These are phyloP conservation scores for Neopestalotiopsis sp. DNA, from an alignment of 2,329 filamentous ascomycete species.

Conservation along the genomic window DNA sequence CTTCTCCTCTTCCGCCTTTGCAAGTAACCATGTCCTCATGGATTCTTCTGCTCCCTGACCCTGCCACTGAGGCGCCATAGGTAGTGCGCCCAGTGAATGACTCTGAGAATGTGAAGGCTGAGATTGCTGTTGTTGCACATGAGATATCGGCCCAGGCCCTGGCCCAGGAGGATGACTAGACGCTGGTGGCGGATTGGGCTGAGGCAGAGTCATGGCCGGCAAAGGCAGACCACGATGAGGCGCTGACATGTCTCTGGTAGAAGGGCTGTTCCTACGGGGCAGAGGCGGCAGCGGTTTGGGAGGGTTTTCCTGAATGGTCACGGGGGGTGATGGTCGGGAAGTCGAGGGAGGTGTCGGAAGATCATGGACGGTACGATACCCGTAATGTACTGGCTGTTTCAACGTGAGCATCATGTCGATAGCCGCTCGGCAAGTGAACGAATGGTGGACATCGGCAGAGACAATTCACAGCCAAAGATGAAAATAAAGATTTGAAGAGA, in stretches of 20 bases:
- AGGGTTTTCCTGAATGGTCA: constrained; percentile 52
- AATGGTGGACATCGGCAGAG: constrained; percentile 25
- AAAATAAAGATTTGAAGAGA: constrained; percentile 20
- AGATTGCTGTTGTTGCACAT: constrained; percentile 31
- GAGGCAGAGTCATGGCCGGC: constrained; percentile 67
- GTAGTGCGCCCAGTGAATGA: constrained; percentile 58
- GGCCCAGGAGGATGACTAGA: constrained; percentile 34
- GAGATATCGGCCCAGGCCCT: constrained; percentile 34
- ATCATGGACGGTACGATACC: constrained; percentile 67
- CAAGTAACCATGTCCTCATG: constrained; percentile 73
- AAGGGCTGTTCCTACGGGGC: constrained; percentile 51
- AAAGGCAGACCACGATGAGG: constrained; percentile 73
- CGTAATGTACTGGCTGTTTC: constrained; percentile 63
- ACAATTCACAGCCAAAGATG: constrained; percentile 16
- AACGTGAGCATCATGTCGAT: constrained; percentile 63
- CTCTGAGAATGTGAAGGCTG: constrained; percentile 38
- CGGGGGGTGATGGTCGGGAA: constrained; percentile 59
- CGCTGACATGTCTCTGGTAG: constrained; percentile 66
- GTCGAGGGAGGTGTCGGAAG: constrained; percentile 63
- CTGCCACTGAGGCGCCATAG: constrained; percentile 70
- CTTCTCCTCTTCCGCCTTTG: constrained; percentile 76
- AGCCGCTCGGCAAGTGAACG: constrained; percentile 24
- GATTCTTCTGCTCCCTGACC: constrained; percentile 72
- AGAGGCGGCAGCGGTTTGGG: constrained; percentile 45
- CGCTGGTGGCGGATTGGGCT: constrained; percentile 35